Evolutionary conservation across 1,139 yeast genomes (phyloP), one percentile per base, ranked within the genome.

Genomic region (Geotrichum phurueaensis): DNA sequence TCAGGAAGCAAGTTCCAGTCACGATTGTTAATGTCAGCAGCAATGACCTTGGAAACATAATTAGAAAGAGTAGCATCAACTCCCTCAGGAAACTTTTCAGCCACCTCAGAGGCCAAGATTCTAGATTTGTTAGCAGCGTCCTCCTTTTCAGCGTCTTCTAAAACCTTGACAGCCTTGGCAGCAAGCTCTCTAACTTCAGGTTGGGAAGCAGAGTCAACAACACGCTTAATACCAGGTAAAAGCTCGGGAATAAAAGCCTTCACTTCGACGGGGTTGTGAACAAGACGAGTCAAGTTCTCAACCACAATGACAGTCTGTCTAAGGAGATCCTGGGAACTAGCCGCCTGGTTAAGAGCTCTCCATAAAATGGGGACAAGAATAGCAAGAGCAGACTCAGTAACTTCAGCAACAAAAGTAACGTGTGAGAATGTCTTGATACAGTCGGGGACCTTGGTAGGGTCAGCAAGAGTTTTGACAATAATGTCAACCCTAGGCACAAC

Each of bases 181-280:
- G 97, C 98, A 70, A 94, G 80, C 67, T 88, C 96, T 81, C 99
- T 87, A 59, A 94, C 98, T 76, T 94, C 99, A 48, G 99, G 99
- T 71, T 89, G 81, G 10, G 98, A 87, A 48, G 98, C 98, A 61
- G 94, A 88, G 62, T 89, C 84, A 59, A 86, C 85, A 55, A 94
- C 97, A 74, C 86, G 90, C 74, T 87, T 84, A 54, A 94, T 87
- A 72, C 97, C 96, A 20, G 99, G 99, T 72, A 86, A 77, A 67
- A 94, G 81, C 66, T 83, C 81, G 52, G 98, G 98, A 67, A 94
- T 87, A 71, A 84, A 94, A 53, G 84, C 80, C 73, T 89, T 96
- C 71, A 94, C 91, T 77, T 94, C 98, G 70, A 90, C 81, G 69
- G 91, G 90, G 79, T 92, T 90, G 77, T 92, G 95, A 55, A 94